Percentiles rank a stretch among this genome's conserved stretches.
phyloP scores from a whole-genome alignment of 192 early-diverging fungal genomes.

The Chytriomyces confervae region DNA sequence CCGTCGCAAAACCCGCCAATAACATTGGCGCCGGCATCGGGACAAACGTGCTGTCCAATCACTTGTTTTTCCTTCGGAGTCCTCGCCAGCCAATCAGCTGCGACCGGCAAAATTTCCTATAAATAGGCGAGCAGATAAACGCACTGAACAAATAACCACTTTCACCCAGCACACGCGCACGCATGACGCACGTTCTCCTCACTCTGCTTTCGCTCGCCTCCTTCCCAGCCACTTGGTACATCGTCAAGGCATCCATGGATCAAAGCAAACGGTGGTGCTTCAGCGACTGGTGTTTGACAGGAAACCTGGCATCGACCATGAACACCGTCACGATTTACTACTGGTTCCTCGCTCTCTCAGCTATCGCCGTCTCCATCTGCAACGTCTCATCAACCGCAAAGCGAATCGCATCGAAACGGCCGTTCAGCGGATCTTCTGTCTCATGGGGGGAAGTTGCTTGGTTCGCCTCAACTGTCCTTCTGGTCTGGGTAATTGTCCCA shows the following conservation, averaged over 20 bases:
- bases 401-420: not conserved
- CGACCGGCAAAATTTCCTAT: too few relatives aligned
- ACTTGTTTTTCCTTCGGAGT: too few relatives aligned
- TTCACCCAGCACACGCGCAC: too few relatives aligned
- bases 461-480: not conserved
- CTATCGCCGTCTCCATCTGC: not conserved
- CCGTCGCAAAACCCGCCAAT: too few relatives aligned
- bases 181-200: too few relatives aligned
- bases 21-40: too few relatives aligned
- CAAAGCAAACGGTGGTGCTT: not conserved
- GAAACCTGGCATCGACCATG: not conserved
- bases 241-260: not conserved
- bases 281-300: not conserved
- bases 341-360: not conserved
- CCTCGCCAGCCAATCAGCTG: too few relatives aligned
- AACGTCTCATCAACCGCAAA: not conserved
- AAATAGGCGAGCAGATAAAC: too few relatives aligned
- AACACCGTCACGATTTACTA: conserved; percentile 6
- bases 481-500: not conserved
- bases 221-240: not conserved
- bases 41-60: too few relatives aligned
- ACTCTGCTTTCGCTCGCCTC: not conserved
- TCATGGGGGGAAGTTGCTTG: conserved; percentile 6
- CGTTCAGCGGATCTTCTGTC: not conserved
- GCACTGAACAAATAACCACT: too few relatives aligned